Evolutionary conservation across 2,329 filamentous ascomycete species (phyloP).

Genomic region (Talaromyces sp.): DNA sequence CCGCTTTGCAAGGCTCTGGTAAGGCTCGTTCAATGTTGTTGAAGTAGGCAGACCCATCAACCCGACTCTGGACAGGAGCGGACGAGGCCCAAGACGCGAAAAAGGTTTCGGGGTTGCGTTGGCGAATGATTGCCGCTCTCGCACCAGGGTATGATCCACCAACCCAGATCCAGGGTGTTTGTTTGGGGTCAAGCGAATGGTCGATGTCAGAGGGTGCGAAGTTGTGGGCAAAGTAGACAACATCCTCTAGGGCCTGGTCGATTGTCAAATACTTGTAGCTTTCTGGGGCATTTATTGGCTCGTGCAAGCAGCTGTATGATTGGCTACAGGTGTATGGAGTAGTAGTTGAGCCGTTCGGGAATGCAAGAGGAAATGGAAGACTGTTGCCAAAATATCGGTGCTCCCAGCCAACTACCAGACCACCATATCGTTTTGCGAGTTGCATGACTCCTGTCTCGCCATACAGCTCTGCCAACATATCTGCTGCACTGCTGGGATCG

Average conservation of each 20-base stretch:
- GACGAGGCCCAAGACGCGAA: conserved; percentile 3
- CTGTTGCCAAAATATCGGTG: conserved; percentile 3
- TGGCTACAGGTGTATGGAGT: too few species aligned
- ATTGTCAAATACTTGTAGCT: conserved; percentile 3
- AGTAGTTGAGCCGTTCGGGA: too few species aligned
- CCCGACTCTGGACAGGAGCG: neutral
- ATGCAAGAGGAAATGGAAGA: neutral
- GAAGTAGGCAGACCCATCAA: conserved; percentile 1
- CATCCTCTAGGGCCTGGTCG: conserved; percentile 5
- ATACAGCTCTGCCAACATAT: neutral
- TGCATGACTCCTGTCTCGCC: neutral
- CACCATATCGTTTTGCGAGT: neutral
- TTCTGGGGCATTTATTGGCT: neutral
- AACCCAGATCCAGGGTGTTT: conserved; percentile 5
- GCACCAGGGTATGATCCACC: conserved; percentile 3
- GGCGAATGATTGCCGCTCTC: neutral
- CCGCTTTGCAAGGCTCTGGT: neutral
- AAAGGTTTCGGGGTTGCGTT: neutral
- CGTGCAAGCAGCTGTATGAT: too few species aligned
- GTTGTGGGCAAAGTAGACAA: conserved; percentile 4
- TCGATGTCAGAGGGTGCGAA: neutral
- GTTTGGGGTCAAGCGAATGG: neutral
- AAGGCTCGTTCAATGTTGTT: neutral
- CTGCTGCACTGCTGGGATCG: neutral
- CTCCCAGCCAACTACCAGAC: conserved; percentile 3